Percentiles rank a stretch among this genome's conserved stretches.
Evolutionary conservation across 2,329 filamentous ascomycete genomes (phyloP).

Genomic region (Gaeumannomyces tritici): DNA sequence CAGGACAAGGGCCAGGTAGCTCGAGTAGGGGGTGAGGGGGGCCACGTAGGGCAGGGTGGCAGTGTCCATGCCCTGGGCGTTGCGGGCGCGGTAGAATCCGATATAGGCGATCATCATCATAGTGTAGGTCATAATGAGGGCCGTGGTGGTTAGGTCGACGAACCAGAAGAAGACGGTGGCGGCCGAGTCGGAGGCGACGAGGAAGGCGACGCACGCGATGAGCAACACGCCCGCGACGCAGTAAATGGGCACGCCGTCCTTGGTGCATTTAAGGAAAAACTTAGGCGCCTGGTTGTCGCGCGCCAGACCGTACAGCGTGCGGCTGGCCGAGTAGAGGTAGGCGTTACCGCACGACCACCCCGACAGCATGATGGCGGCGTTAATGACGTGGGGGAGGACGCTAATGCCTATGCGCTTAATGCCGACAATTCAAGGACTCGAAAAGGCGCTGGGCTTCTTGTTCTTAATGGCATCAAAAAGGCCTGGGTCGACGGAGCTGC

Average conservation of each 20-base stretch:
- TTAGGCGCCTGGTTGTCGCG: conserved; percentile 31
- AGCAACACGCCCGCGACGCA: conserved; percentile 16
- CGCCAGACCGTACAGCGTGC: conserved; percentile 35
- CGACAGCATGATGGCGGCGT: conserved; percentile 26
- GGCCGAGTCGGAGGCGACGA: conserved; percentile 20
- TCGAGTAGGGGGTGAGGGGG: conserved; percentile 36
- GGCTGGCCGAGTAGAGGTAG: conserved; percentile 35
- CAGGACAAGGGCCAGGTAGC: conserved; percentile 35
- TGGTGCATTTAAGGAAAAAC: conserved; percentile 25
- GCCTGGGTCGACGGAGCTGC: conserved; percentile 37
- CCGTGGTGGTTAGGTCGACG: conserved; percentile 18
- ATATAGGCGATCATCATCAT: conserved; percentile 31
- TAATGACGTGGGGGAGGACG: conserved; percentile 44
- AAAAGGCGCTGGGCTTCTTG: conserved; percentile 28
- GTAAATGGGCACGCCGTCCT: conserved; percentile 28
- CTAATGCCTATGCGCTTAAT: conserved; percentile 40
- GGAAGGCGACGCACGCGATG: conserved; percentile 21
- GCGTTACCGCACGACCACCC: conserved; percentile 36
- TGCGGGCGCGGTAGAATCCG: conserved; percentile 38
- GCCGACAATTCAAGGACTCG: conserved; percentile 36
- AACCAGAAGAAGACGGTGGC: conserved; percentile 24
- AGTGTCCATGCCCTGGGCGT: conserved; percentile 33
- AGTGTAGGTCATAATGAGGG: conserved; percentile 29
- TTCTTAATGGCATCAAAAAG: conserved; percentile 48
- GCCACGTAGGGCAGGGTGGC: conserved; percentile 36